phyloP scores from a whole-genome alignment of 164 flowering plant genomes.

The Aristolochia contorta region DNA sequence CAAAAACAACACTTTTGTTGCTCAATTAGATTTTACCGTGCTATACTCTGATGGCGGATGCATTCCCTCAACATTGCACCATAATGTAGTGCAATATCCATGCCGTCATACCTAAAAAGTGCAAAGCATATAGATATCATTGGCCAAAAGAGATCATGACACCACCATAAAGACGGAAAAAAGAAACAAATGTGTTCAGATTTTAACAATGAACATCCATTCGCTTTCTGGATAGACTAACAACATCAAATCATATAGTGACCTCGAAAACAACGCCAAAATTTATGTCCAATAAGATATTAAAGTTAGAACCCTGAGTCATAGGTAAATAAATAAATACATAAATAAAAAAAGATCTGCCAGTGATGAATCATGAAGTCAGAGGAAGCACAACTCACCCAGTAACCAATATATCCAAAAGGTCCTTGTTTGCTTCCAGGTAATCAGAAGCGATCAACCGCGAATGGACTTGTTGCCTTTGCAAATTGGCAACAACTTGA shows the following conservation, averaged over 20 bases:
- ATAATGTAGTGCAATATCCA: conserved; percentile 82
- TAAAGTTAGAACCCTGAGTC: no score
- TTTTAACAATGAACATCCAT: no score
- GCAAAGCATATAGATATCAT: no score
- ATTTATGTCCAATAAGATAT: background rate
- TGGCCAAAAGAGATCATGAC: no score
- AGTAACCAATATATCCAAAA: conserved; percentile 61
- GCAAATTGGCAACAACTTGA: conserved; percentile 95
- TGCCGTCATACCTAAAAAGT: conserved; percentile 55
- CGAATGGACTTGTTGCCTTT: conserved; percentile 93
- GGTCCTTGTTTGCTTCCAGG: conserved; percentile 85
- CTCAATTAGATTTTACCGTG: conserved; percentile 19
- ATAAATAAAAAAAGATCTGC: background rate
- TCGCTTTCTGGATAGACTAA: background rate
- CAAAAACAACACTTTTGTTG: no score
- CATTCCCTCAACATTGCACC: conserved; percentile 97
- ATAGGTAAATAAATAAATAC: background rate
- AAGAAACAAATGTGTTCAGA: background rate
- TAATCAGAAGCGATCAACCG: conserved; percentile 89
- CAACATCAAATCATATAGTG: background rate
- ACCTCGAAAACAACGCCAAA: background rate
- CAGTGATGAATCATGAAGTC: background rate
- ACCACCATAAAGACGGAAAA: background rate
- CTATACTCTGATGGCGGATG: conserved; percentile 91
- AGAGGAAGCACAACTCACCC: conserved; percentile 44